Evolutionary conservation across 2,329 filamentous ascomycete genomes (phyloP), one percentile per base, ranked within the genome.

Genomic region (Neonectria punicea): DNA sequence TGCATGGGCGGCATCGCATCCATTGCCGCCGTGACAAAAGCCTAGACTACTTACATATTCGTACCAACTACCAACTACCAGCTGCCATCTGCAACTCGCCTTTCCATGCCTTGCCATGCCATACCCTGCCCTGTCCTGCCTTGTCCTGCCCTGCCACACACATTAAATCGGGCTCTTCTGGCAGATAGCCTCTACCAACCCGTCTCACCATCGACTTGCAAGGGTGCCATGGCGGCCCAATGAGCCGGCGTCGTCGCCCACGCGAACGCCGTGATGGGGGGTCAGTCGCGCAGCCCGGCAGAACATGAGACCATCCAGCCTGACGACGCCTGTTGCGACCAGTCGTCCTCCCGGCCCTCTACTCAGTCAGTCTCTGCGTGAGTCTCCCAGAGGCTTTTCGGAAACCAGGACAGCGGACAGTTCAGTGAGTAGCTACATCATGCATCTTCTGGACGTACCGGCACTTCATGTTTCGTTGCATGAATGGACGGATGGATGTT

Each of bases 281-380:
- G 71, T 70, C 71, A 73, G 72, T 65, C 34, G 67, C 61, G 53
- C 70, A 71, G 51, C 59, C 70, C 66, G 63, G 60, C 69, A 62
- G 71, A 63, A 70, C 71, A 73, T 73, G 71, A 69, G 69, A 72
- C 71, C 71, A 67, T 63, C 63, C 71, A 61, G 63, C 65, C 67
- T 65, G 65, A 67, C 58, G 58, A 59, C 59, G 41, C 65, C 64
- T 60, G n/a, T 51, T 47, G 53, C 36, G 30, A 25, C 46, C 59
- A 51, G 60, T 47, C 46, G 60, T 47, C 46, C 59, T 55, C 56
- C 68, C 62, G 64, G 46, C 62, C 47, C 11, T 22, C 53, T 63
- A 56, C 22, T 22, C 22, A 22, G 22, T 41, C 34, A 62, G 55
- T 65, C 58, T 71, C 62, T 72, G 62, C 66, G 67, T 16, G 67